These are phyloP conservation scores for Magnusiomyces ingens DNA, from an alignment of 1,139 yeast species.

Conservation along the genomic window DNA sequence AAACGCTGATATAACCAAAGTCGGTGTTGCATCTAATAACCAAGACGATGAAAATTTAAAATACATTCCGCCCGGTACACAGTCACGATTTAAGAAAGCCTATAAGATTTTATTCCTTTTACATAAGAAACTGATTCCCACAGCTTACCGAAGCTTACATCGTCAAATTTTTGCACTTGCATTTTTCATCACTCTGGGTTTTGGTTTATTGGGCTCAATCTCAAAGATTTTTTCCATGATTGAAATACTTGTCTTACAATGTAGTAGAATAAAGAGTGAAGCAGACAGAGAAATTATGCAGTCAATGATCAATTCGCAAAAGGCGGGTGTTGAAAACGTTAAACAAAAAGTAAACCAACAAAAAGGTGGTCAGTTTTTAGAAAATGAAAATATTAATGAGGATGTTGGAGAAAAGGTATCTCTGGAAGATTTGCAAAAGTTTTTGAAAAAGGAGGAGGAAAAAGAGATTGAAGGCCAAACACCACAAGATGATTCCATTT, in stretches of 20 bases:
- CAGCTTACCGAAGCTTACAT: conserved; percentile 1
- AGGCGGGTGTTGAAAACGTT: too few relatives aligned
- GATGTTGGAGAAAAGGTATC: background rate
- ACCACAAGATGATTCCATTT: background rate
- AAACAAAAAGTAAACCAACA: too few relatives aligned
- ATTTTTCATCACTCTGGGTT: conserved; percentile 3
- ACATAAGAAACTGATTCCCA: background rate
- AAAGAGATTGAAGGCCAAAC: background rate
- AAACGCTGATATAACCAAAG: background rate
- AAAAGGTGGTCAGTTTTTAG: too few relatives aligned
- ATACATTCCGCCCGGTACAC: conserved; percentile 4
- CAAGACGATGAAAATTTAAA: background rate
- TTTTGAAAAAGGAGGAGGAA: background rate
- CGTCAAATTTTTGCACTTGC: background rate
- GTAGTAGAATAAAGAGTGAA: background rate
- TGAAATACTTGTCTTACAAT: background rate
- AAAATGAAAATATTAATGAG: background rate
- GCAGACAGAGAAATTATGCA: too few relatives aligned
- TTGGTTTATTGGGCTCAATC: conserved; percentile 1
- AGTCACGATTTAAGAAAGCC: background rate
- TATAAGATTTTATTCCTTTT: background rate
- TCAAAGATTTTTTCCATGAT: background rate
- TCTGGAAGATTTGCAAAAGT: background rate
- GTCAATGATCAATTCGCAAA: background rate
- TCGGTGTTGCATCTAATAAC: background rate